These are phyloP conservation scores for Cyclospora cayetanensis DNA, from an alignment of 169 alveolate species.

Conservation along the genomic window DNA sequence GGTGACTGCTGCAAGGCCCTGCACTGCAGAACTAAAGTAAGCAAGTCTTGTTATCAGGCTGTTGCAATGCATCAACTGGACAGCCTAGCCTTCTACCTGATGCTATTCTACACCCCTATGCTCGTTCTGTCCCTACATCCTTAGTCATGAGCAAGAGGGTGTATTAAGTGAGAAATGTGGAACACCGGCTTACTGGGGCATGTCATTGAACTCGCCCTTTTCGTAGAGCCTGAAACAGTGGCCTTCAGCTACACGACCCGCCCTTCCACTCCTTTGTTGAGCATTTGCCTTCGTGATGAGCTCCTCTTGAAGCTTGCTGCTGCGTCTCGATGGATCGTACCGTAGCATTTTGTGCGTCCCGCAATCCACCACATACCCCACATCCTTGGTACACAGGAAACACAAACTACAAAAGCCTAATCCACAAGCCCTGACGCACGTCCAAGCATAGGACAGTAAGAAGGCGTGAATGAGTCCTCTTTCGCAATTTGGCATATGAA, in stretches of 20 bases:
- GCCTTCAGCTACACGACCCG: conserved; percentile 99
- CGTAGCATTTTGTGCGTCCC: conserved; percentile 99
- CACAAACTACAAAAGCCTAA: too few species aligned
- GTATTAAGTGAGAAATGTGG: too few species aligned
- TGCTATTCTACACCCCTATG: background rate
- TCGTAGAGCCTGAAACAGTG: conserved; percentile 97
- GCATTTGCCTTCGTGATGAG: conserved; percentile 99
- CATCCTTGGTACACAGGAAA: conserved; percentile 78
- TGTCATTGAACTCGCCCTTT: conserved; percentile 86
- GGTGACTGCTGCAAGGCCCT: too few species aligned
- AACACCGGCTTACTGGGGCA: background rate
- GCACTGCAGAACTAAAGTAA: too few species aligned
- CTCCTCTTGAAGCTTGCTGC: conserved; percentile 97
- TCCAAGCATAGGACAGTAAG: background rate
- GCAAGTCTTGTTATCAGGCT: too few species aligned
- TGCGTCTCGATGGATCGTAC: conserved; percentile 96
- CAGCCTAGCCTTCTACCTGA: background rate
- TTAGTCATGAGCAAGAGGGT: background rate
- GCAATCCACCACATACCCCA: conserved; percentile 98
- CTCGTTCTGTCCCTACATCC: background rate
- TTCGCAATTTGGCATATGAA: too few species aligned
- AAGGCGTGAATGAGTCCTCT: background rate
- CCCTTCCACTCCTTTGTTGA: conserved; percentile 98
- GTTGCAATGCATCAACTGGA: too few species aligned
- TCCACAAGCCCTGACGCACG: background rate